Evolutionary conservation across 2,329 filamentous ascomycete species (phyloP), one percentile per base, ranked within the genome.

Genomic region (Diaporthe ilicicola): DNA sequence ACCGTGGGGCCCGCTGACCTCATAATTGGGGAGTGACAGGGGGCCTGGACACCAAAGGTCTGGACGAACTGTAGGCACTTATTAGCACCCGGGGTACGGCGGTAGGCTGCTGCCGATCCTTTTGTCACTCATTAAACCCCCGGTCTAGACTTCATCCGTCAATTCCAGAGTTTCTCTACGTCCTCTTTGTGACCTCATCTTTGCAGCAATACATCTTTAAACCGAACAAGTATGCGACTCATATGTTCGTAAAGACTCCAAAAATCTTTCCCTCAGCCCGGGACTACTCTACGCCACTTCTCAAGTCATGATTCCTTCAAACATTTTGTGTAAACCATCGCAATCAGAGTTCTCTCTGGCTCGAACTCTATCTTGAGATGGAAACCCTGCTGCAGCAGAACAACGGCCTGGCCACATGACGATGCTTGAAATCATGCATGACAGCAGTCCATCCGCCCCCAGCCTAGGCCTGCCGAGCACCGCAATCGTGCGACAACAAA

Each of bases 1-100:
- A 66, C 34, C 48, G 34, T 27, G 50, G 46, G 61, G 64, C 50
- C 50, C 27, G 37, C 46, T 68, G 66, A 68, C 66, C 66, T 68
- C 66, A 68, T 68, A 55, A 42, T 32, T 50, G 42, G 42, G 42
- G 29, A 55, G 42, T 19, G 65, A 37, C n/a, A 39, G 34, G 55
- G 55, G 55, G 37, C 24, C 55, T 22, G n/a, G 53, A 4, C 19
- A 15, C 39, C 22, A 61, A 15, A 22, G 39, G 24, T 62, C 56
- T 62, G 42, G 59, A 64, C 59, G 59, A 64, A 64, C 59, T 64
- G 56, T 37, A 46, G 22, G 27, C 15, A 54, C n/a, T n/a, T n/a
- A n/a, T n/a, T n/a, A n/a, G n/a, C n/a, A n/a, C n/a, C n/a, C n/a
- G n/a, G n/a, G n/a, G n/a, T n/a, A n/a, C n/a, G n/a, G n/a, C n/a